phyloP scores from a whole-genome alignment of 2,329 filamentous ascomycete genomes.

The Tolypocladium endophyticum region DNA sequence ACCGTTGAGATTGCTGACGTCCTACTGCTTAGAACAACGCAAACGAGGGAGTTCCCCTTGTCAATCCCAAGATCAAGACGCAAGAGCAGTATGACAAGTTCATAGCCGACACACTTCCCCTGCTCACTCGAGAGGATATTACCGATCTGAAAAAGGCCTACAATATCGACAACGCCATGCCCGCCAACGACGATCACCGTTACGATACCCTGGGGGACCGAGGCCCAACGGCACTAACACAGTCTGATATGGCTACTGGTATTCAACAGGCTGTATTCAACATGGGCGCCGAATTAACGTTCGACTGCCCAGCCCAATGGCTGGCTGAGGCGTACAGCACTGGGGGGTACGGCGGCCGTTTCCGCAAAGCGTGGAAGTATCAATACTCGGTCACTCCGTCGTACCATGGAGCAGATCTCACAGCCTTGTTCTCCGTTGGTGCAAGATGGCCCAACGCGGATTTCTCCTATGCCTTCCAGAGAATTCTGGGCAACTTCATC shows the following conservation, averaged over 20 bases:
- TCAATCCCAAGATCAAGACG: slow-evolving; percentile 22
- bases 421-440: slow-evolving; percentile 21
- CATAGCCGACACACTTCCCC: slow-evolving; percentile 21
- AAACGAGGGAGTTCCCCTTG: slow-evolving; percentile 26
- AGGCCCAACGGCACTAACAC: slow-evolving; percentile 35
- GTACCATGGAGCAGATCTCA: slow-evolving; percentile 26
- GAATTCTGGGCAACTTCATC: slow-evolving; percentile 37
- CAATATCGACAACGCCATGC: slow-evolving; percentile 9
- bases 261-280: slow-evolving; percentile 44
- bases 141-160: slow-evolving; percentile 20
- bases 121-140: slow-evolving; percentile 18
- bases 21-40: slow-evolving; percentile 19
- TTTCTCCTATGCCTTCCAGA: slow-evolving; percentile 26
- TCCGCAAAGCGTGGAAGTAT: slow-evolving; percentile 31
- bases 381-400: slow-evolving; percentile 35
- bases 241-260: slow-evolving; percentile 36
- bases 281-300: slow-evolving; percentile 44
- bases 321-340: slow-evolving; percentile 35
- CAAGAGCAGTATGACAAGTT: slow-evolving; percentile 18
- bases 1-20: neutral
- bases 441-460: slow-evolving; percentile 13
- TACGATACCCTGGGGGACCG: slow-evolving; percentile 26
- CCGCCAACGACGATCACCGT: slow-evolving; percentile 12
- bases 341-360: slow-evolving; percentile 27
- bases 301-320: slow-evolving; percentile 47